Base-by-base conservation (phyloP, 208 protist genomes). In the Wallacemonas sp. region DNA sequence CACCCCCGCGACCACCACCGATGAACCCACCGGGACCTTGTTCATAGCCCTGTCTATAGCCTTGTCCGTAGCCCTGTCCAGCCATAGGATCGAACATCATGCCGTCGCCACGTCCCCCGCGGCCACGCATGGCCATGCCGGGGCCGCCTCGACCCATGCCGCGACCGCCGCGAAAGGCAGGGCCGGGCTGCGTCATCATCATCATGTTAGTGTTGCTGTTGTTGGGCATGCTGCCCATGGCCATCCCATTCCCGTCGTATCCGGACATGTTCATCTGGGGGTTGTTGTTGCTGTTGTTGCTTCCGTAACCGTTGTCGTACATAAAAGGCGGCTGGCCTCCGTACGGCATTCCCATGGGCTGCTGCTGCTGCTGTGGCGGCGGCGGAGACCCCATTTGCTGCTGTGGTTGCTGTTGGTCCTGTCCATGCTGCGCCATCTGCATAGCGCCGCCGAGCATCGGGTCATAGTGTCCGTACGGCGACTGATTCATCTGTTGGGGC, bases 1-100 rank as follows among this genome's bases (percentile, higher is more conserved):
- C 58, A 39, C 76, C 66, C 0, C 73, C 69, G 19, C 78, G 60
- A 24, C 73, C 70, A 42, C 70, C 63, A 2, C 48, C 38, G 52
- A 63, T 55, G 8, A 60, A 64, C 42, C 63, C 58, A 1, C 52
- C 41, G 3, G 15, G 3, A 24, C 59, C 42, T 19, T 38, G 39
- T 2, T 24, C 29, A 27, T 45, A 37, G 30, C 42, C 44, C 5
- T 4, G 42, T 6, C 36, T 33, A 33, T n/a, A n/a, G 38, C 59
- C 42, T 19, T 38, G 39, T 2, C 37, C 29, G 41, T 45, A 37
- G 30, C 42, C 44, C 5, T 4, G 42, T 6, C 36, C 42, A 33
- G 3, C 30, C 52, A 69, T 62, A 12, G 42, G 50, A 41, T 48
- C 33, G 39, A 55, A 53, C 32, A 26, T 24, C 36, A 34, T 46